Evolutionary conservation across 2,329 filamentous ascomycete genomes (phyloP).

Genomic region (Epichloe glyceriae): DNA sequence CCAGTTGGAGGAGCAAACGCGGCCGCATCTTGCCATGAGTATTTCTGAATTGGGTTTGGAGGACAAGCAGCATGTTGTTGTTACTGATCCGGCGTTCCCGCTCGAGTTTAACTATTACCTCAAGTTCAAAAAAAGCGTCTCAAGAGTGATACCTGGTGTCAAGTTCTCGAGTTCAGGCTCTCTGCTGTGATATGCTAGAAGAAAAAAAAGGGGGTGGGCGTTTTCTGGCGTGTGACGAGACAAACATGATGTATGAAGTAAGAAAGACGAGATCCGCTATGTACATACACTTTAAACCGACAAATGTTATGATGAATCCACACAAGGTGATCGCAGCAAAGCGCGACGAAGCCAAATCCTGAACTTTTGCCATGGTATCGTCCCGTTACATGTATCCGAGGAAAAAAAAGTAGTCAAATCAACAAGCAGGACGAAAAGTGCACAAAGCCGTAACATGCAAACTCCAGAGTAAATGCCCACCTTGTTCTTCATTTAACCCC

Average conservation of each 20-base stretch:
- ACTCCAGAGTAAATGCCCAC: slow-evolving; percentile 1
- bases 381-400: slow-evolving; percentile 18
- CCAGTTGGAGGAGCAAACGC: slow-evolving; percentile 70
- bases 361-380: slow-evolving; percentile 18
- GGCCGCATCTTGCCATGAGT: slow-evolving; percentile 68
- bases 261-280: too few species aligned
- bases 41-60: slow-evolving; percentile 59
- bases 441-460: slow-evolving; percentile 3
- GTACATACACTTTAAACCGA: background rate
- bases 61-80: slow-evolving; percentile 77
- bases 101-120: slow-evolving; percentile 51
- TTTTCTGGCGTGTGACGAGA: too few species aligned
- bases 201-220: too few species aligned
- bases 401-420: background rate
- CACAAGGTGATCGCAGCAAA: background rate
- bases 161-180: background rate
- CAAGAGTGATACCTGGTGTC: background rate
- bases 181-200: too few species aligned
- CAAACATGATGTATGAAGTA: too few species aligned
- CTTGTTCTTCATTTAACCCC: background rate
- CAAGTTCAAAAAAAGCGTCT: slow-evolving; percentile 26
- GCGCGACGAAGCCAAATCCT: background rate
- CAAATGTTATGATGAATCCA: background rate
- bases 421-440: slow-evolving; percentile 3
- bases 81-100: slow-evolving; percentile 81